These are phyloP conservation scores for Periconia sp. DNA, from an alignment of 2,329 filamentous ascomycete species.

Conservation along the genomic window DNA sequence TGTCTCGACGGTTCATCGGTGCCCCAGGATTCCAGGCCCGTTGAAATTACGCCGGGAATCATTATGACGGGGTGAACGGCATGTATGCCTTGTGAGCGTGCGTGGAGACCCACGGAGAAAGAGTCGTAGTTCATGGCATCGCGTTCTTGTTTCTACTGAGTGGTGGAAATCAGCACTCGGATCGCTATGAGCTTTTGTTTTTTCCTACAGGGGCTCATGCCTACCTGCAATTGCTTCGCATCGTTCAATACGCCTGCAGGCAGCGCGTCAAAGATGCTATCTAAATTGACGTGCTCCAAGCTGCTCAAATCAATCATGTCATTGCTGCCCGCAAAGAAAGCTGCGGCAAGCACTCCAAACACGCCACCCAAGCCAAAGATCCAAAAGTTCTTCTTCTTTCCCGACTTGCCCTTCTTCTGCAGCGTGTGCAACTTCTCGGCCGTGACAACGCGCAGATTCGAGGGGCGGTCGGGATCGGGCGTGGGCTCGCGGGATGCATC, in stretches of 20 bases:
- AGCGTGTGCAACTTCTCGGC: slow-evolving; percentile 58
- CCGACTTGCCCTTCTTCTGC: slow-evolving; percentile 48
- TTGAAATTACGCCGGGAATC: slow-evolving; percentile 97
- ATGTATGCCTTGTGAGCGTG: slow-evolving; percentile 77
- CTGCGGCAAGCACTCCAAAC: slow-evolving; percentile 87
- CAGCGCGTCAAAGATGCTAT: slow-evolving; percentile 83
- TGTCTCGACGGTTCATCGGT: slow-evolving; percentile 82
- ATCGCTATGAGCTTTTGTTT: too few species aligned
- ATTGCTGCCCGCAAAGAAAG: slow-evolving; percentile 87
- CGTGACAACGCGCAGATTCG: slow-evolving; percentile 60
- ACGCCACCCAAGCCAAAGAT: slow-evolving; percentile 88
- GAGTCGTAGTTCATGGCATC: slow-evolving; percentile 91
- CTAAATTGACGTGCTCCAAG: slow-evolving; percentile 74
- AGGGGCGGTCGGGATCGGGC: slow-evolving; percentile 40
- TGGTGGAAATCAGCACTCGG: slow-evolving; percentile 29
- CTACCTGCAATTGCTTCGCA: slow-evolving; percentile 81
- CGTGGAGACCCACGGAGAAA: slow-evolving; percentile 87
- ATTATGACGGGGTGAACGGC: slow-evolving; percentile 92
- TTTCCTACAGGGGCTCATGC: not conserved
- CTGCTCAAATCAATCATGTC: slow-evolving; percentile 87
- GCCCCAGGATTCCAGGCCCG: slow-evolving; percentile 95
- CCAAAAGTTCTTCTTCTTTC: slow-evolving; percentile 76
- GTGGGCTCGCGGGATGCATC: slow-evolving; percentile 48
- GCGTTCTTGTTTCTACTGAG: slow-evolving; percentile 76
- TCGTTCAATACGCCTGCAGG: slow-evolving; percentile 86